Base-by-base conservation (phyloP, 345 rosid species). In the Turnera subulata region DNA sequence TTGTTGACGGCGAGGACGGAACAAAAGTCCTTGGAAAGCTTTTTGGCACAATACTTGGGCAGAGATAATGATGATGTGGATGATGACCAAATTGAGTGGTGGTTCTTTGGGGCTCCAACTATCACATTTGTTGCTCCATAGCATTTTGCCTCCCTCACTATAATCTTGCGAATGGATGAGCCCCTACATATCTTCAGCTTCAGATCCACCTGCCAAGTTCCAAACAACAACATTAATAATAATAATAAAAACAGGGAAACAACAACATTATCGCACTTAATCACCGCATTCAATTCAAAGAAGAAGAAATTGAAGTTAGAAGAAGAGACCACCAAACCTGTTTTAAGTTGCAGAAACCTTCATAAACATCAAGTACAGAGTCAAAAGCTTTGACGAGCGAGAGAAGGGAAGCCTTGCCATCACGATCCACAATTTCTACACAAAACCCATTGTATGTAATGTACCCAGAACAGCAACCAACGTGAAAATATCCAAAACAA, bases 291-390 rank as follows among this genome's bases (percentile, higher is more conserved):
- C n/a, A n/a, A n/a, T n/a, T n/a, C n/a, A n/a, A n/a, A n/a, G n/a
- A n/a, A n/a, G n/a, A n/a, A n/a, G n/a, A n/a, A n/a, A n/a, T n/a
- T n/a, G n/a, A n/a, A n/a, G n/a, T 32, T 18, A 46, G 22, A 39
- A 20, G 53, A 43, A 49, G 8, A 55, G 14, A 32, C 52, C 72
- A 44, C n/a, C n/a, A n/a, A n/a, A 69, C 73, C 73, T 69, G 73
- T 63, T 56, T 69, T 58, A 69, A 46, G 68, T 69, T 69, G 57
- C 73, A 68, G 67, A 71, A 71, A 39, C 75, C 75, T 71, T 71
- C 67, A 56, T 60, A 71, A 13, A 71, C 71, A 4, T 58, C 75
- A 56, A 71, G 71, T 60, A 71, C 59, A 50, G 64, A 55, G 67
- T 71, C 75, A 50, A 71, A 71, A 35, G 75, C 61, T 53, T 50